Evolutionary conservation across 2,329 filamentous ascomycete genomes (phyloP).

Genomic region (Penicillium capsulatum): DNA sequence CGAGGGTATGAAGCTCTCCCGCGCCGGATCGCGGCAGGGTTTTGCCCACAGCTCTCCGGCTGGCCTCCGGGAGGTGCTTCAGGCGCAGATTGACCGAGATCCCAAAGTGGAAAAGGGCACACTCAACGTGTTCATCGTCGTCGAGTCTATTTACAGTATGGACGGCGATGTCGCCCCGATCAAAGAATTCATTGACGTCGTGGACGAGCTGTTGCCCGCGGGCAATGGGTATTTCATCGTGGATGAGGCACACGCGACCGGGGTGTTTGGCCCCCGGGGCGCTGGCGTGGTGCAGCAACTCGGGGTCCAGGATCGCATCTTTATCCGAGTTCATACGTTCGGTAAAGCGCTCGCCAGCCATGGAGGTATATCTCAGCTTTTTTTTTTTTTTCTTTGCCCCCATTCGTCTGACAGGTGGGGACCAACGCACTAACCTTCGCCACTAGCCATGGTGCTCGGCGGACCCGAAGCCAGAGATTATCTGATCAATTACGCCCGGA

Average conservation of each 20-base stretch:
- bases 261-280: conserved; percentile 49
- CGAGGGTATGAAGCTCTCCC: conserved; percentile 67
- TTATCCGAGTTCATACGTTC: conserved; percentile 50
- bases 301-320: conserved; percentile 49
- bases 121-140: conserved; percentile 60
- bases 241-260: conserved; percentile 55
- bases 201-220: conserved; percentile 53
- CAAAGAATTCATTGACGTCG: conserved; percentile 53
- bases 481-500: conserved; percentile 71
- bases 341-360: conserved; percentile 57
- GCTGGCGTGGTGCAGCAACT: conserved; percentile 49
- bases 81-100: conserved; percentile 29
- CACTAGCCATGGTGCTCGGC: conserved; percentile 58
- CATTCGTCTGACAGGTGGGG: neutral
- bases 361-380: conserved; percentile 66
- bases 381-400: no score
- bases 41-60: conserved; percentile 49
- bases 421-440: neutral
- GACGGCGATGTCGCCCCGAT: conserved; percentile 71
- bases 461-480: conserved; percentile 58
- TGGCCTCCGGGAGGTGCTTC: conserved; percentile 39
- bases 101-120: conserved; percentile 34
- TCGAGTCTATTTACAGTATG: conserved; percentile 77
- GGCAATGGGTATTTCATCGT: conserved; percentile 56
- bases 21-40: conserved; percentile 45